Percentiles rank a stretch among this genome's conserved stretches.
These are phyloP conservation scores for Murraya paniculata DNA, from an alignment of 345 rosid species.

Conservation along the genomic window DNA sequence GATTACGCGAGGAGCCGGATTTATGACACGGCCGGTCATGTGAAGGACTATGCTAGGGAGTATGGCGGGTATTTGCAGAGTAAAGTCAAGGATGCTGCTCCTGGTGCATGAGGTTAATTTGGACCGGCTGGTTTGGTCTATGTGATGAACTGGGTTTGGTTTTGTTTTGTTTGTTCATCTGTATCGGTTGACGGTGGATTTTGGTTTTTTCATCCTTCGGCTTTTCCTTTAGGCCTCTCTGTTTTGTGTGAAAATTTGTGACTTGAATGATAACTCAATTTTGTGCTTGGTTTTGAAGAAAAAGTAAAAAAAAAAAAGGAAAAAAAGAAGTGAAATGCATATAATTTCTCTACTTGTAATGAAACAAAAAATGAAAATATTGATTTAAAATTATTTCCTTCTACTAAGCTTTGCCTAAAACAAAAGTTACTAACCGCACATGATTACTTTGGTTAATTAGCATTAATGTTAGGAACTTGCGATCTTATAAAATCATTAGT, in stretches of 20 bases:
- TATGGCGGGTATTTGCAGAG: constrained; percentile 79
- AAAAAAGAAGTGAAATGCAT: neutral
- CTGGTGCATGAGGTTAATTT: constrained; percentile 59
- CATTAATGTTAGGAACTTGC: too few relatives aligned
- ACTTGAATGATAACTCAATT: neutral
- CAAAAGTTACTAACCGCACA: too few relatives aligned
- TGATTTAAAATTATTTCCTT: too few relatives aligned
- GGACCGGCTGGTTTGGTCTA: neutral
- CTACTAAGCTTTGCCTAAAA: too few relatives aligned
- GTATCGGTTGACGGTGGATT: neutral
- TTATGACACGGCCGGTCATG: constrained; percentile 74
- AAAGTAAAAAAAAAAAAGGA: neutral
- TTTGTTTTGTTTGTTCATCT: neutral
- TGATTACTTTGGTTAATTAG: too few relatives aligned
- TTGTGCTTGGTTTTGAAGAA: neutral
- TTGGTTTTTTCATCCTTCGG: neutral
- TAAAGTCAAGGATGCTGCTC: constrained; percentile 91
- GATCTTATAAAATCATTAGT: too few relatives aligned
- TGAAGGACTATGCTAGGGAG: constrained; percentile 78
- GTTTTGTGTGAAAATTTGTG: neutral
- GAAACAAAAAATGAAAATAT: too few relatives aligned
- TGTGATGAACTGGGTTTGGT: neutral
- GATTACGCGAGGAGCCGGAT: constrained; percentile 74
- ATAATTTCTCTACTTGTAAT: too few relatives aligned
- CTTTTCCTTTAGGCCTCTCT: neutral